These are phyloP conservation scores for Achaetomiella virescens DNA, from an alignment of 495 filamentous ascomycete genomes.

Conservation along the genomic window DNA sequence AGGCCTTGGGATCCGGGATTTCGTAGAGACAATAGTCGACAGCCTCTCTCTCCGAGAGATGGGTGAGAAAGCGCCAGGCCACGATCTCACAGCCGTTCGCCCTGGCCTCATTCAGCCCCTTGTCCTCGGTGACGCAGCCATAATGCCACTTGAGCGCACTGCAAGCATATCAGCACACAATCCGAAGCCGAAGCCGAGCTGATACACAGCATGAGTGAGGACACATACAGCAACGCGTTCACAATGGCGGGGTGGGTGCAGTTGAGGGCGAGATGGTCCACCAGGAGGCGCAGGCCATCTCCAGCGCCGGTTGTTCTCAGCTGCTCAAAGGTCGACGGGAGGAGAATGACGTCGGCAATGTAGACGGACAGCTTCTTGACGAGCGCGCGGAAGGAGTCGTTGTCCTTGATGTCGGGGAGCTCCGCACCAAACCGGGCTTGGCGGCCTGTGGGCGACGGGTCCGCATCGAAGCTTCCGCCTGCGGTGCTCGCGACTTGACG, in stretches of 20 bases:
- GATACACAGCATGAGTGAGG: neutral
- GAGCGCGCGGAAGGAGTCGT: conserved; percentile 60
- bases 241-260: conserved; percentile 71
- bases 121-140: conserved; percentile 55
- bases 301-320: conserved; percentile 61
- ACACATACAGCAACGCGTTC: conserved; percentile 66
- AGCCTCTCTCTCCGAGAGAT: conserved; percentile 70
- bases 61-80: conserved; percentile 80
- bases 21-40: conserved; percentile 83
- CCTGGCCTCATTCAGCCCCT: conserved; percentile 66
- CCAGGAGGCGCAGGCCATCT: conserved; percentile 56
- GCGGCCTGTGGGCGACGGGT: conserved; percentile 25
- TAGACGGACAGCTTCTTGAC: conserved; percentile 66
- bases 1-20: conserved; percentile 44
- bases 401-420: conserved; percentile 55
- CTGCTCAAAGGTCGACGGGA: conserved; percentile 73
- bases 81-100: conserved; percentile 86
- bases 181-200: neutral
- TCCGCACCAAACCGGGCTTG: conserved; percentile 28
- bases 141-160: conserved; percentile 83
- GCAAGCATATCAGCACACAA: neutral
- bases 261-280: conserved; percentile 56
- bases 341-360: conserved; percentile 56
- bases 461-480: conserved; percentile 15
- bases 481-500: conserved; percentile 36